phyloP scores from a whole-genome alignment of 257 asterid genomes.

The Mentha longifolia region DNA sequence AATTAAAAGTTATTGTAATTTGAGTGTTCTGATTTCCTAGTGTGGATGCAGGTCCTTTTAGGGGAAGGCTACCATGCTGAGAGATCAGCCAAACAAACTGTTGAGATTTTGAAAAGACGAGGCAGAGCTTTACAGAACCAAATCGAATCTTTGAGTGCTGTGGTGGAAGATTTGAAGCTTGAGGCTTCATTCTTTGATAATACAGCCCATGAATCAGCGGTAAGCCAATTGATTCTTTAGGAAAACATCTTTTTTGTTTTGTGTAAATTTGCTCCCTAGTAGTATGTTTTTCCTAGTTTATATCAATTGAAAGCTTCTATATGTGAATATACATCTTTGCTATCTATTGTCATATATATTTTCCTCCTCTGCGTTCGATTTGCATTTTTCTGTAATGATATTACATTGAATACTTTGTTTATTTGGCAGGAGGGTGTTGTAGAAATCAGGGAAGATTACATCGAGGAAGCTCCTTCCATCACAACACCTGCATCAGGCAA shows the following conservation, averaged over 20 bases:
- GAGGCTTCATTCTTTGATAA: slow-evolving; percentile 82
- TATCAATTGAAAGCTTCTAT: background rate
- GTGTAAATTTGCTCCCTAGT: slow-evolving; percentile 20
- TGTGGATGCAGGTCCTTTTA: slow-evolving; percentile 65
- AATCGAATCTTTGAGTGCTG: slow-evolving; percentile 71
- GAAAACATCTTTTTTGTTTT: no score
- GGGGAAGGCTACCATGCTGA: slow-evolving; percentile 91
- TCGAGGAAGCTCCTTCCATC: slow-evolving; percentile 52
- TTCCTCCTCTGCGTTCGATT: background rate
- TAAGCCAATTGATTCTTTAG: slow-evolving; percentile 47
- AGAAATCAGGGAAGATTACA: slow-evolving; percentile 88
- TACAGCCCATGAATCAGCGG: slow-evolving; percentile 77
- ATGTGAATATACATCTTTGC: background rate
- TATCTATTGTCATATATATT: background rate
- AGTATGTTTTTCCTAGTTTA: no score
- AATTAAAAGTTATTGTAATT: slow-evolving; percentile 4
- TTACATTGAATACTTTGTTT: slow-evolving; percentile 11
- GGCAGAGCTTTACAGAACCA: slow-evolving; percentile 67
- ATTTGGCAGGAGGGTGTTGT: slow-evolving; percentile 79
- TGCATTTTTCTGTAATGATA: background rate
- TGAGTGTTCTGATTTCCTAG: slow-evolving; percentile 31
- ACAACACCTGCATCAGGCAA: slow-evolving; percentile 50
- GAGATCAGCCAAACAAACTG: slow-evolving; percentile 85
- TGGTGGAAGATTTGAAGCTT: slow-evolving; percentile 75
- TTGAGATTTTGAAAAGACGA: slow-evolving; percentile 80